phyloP scores from a whole-genome alignment of 2,329 filamentous ascomycete species.

The Aureobasidium sp. region DNA sequence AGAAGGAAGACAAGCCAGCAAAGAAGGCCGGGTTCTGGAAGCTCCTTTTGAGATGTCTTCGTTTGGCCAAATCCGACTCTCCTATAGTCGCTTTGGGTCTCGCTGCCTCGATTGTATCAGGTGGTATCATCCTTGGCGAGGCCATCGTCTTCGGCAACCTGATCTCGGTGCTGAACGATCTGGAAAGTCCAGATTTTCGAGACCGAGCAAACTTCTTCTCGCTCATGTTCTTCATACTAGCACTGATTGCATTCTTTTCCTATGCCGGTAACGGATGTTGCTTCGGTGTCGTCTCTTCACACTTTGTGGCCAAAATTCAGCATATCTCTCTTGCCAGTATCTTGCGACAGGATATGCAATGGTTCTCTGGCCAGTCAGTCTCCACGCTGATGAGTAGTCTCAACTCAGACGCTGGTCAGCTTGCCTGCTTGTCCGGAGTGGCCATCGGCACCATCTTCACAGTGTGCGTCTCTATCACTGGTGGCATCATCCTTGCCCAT shows the following conservation, averaged over 20 bases:
- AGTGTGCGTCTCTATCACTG: constrained; percentile 37
- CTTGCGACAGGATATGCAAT: constrained; percentile 46
- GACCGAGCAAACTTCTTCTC: constrained; percentile 34
- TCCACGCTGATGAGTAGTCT: constrained; percentile 38
- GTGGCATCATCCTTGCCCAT: constrained; percentile 40
- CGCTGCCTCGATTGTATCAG: constrained; percentile 37
- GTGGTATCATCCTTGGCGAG: constrained; percentile 48
- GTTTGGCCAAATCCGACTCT: constrained; percentile 30
- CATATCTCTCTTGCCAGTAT: constrained; percentile 42
- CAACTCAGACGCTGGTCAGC: constrained; percentile 40
- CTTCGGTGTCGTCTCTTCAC: constrained; percentile 41
- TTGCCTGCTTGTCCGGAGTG: constrained; percentile 40
- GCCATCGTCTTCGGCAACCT: constrained; percentile 49
- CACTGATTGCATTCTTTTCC: constrained; percentile 39
- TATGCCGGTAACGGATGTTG: constrained; percentile 37
- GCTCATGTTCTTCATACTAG: constrained; percentile 45
- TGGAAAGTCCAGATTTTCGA: constrained; percentile 17
- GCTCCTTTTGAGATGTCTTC: constrained; percentile 11
- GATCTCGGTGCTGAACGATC: constrained; percentile 41
- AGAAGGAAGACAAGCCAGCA: constrained; percentile 23
- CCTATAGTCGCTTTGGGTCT: constrained; percentile 34
- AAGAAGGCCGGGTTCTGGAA: constrained; percentile 7
- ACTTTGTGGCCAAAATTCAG: constrained; percentile 36
- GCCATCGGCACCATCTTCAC: constrained; percentile 44
- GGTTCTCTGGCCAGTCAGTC: constrained; percentile 39